phyloP scores from a whole-genome alignment of 148 eudicot species.

The Tetragonia tetragonoides region DNA sequence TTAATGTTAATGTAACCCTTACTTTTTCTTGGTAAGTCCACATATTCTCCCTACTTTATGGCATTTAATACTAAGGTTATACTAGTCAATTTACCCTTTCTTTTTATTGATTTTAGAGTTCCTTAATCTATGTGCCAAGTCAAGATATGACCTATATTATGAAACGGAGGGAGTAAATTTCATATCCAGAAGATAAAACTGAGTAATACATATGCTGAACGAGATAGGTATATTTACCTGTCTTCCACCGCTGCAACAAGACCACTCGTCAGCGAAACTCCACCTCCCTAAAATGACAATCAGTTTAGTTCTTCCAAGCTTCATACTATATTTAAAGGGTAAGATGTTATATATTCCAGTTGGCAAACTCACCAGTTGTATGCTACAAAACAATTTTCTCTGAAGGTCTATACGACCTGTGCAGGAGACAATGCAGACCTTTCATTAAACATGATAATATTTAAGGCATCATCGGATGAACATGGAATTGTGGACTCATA shows the following conservation, averaged over 20 bases:
- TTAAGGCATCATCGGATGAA: not conserved
- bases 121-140: too few relatives aligned
- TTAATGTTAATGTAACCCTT: too few relatives aligned
- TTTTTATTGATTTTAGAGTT: too few relatives aligned
- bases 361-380: constrained; percentile 78
- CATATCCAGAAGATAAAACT: not conserved
- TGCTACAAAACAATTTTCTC: constrained; percentile 92
- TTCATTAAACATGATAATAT: not conserved
- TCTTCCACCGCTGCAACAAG: constrained; percentile 91
- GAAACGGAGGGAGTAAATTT: too few relatives aligned
- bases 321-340: not conserved
- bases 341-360: not conserved
- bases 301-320: constrained; percentile 24
- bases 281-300: constrained; percentile 63
- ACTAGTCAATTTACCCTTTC: too few relatives aligned
- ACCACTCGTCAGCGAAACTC: constrained; percentile 78
- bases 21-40: too few relatives aligned
- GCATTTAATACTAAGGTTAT: too few relatives aligned
- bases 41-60: too few relatives aligned
- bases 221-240: constrained; percentile 45
- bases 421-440: constrained; percentile 1
- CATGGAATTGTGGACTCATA: not conserved
- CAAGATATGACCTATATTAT: too few relatives aligned
- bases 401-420: constrained; percentile 95
- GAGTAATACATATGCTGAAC: constrained; percentile 1